These are phyloP conservation scores for Phascolomyces articulosus DNA, from an alignment of 371 early-diverging fungal genomes.

Conservation along the genomic window DNA sequence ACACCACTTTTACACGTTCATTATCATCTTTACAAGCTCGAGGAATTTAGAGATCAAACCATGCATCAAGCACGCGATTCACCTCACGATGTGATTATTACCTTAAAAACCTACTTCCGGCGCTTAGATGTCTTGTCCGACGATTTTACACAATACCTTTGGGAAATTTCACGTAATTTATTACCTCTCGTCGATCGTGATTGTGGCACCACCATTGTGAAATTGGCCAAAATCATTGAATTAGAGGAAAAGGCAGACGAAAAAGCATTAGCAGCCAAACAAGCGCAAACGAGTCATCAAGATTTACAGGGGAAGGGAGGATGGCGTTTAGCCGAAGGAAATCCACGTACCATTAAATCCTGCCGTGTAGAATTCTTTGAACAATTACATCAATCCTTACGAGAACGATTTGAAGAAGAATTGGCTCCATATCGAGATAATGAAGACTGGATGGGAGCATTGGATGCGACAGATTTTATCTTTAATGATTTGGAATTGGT, in stretches of 20 bases:
- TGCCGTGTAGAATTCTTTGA: conserved; percentile 81
- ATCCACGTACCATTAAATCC: conserved; percentile 68
- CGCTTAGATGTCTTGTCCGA: conserved; percentile 78
- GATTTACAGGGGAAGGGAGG: conserved; percentile 58
- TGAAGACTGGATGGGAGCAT: conserved; percentile 55
- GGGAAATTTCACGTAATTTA: conserved; percentile 78
- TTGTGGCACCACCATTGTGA: conserved; percentile 75
- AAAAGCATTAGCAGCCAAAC: conserved; percentile 64
- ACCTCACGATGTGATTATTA: conserved; percentile 79
- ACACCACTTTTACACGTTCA: conserved; percentile 85
- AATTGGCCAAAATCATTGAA: conserved; percentile 91
- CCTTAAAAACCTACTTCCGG: conserved; percentile 81
- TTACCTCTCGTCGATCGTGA: conserved; percentile 75
- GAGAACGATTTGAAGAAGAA: conserved; percentile 59
- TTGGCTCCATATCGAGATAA: conserved; percentile 54
- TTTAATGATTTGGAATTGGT: conserved; percentile 89
- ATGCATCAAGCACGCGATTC: conserved; percentile 76
- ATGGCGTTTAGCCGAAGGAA: conserved; percentile 58
- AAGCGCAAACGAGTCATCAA: conserved; percentile 59
- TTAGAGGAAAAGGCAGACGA: conserved; percentile 88
- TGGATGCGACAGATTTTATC: conserved; percentile 78
- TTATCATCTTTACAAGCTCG: conserved; percentile 85
- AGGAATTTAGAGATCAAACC: conserved; percentile 84
- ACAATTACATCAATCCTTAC: conserved; percentile 70
- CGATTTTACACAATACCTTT: conserved; percentile 85